These are phyloP conservation scores for Nyssa sinensis DNA, from an alignment of 148 eudicot genomes.

Conservation along the genomic window DNA sequence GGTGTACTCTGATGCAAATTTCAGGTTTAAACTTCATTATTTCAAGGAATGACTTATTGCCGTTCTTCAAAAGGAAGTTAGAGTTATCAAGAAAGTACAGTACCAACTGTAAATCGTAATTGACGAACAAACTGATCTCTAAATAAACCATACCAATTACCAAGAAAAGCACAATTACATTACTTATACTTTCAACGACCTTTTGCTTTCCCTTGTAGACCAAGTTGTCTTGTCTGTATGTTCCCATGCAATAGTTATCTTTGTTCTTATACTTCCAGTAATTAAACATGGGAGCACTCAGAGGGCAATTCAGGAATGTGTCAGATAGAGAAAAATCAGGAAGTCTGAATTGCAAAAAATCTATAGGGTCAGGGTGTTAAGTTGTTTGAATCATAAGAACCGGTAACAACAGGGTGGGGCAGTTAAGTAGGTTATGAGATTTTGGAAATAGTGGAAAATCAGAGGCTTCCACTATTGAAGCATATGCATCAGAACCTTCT, in stretches of 20 bases:
- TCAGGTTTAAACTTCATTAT: neutral
- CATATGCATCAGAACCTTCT: no score
- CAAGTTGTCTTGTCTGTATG: neutral
- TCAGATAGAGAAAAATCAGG: neutral
- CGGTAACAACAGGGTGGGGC: no score
- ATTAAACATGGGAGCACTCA: neutral
- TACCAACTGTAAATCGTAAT: neutral
- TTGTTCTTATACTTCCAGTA: neutral
- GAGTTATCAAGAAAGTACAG: neutral
- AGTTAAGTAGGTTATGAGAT: neutral
- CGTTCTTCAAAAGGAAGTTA: neutral
- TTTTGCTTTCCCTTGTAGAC: no score
- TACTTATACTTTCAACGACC: no score
- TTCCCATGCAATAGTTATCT: neutral
- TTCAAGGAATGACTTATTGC: neutral
- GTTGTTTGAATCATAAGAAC: neutral
- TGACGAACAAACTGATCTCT: neutral
- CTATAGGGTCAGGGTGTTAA: neutral
- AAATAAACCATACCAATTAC: neutral
- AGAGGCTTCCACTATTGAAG: no score
- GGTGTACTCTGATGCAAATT: constrained; percentile 47
- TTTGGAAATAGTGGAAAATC: neutral
- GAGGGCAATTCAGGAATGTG: neutral
- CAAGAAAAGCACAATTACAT: neutral
- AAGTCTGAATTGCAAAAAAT: neutral